Percentiles rank a stretch among this genome's conserved stretches.
phyloP scores from a whole-genome alignment of 2,329 filamentous ascomycete species.

The Colletotrichum sp. region DNA sequence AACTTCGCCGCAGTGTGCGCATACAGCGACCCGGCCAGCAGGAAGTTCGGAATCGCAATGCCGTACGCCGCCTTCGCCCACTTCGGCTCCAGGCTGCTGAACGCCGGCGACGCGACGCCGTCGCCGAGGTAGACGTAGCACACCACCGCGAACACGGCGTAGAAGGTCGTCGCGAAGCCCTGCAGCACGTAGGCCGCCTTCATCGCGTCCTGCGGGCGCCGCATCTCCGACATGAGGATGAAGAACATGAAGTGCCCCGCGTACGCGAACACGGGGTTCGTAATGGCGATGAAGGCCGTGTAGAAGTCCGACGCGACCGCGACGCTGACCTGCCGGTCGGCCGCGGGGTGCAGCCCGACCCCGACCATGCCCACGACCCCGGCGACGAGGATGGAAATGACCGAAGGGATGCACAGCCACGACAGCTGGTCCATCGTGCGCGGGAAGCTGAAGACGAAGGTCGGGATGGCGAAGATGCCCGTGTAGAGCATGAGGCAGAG shows the following conservation, averaged over 20 bases:
- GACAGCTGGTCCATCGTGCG: slow-evolving; percentile 54
- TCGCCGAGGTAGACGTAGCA: slow-evolving; percentile 55
- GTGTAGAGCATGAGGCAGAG: slow-evolving; percentile 56
- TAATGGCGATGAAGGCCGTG: slow-evolving; percentile 36
- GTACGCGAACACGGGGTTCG: slow-evolving; percentile 57
- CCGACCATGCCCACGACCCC: slow-evolving; percentile 57
- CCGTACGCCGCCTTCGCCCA: slow-evolving; percentile 58
- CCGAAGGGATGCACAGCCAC: slow-evolving; percentile 49
- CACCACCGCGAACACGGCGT: slow-evolving; percentile 55
- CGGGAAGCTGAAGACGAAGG: slow-evolving; percentile 51
- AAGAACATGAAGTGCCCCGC: slow-evolving; percentile 62
- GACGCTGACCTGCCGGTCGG: slow-evolving; percentile 40
- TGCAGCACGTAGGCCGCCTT: slow-evolving; percentile 56
- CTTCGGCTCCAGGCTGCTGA: slow-evolving; percentile 47
- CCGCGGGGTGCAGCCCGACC: slow-evolving; percentile 46
- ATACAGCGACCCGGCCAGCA: slow-evolving; percentile 55
- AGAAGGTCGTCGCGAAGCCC: slow-evolving; percentile 53
- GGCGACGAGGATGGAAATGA: slow-evolving; percentile 52
- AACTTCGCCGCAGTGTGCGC: slow-evolving; percentile 57
- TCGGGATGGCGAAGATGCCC: slow-evolving; percentile 54
- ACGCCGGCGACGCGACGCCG: slow-evolving; percentile 49
- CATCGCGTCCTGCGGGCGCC: slow-evolving; percentile 53
- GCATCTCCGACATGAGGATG: slow-evolving; percentile 59
- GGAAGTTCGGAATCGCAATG: slow-evolving; percentile 54
- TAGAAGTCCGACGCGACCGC: slow-evolving; percentile 34